Evolutionary conservation across 148 eudicot genomes (phyloP).

Genomic region (Limonium bicolor): DNA sequence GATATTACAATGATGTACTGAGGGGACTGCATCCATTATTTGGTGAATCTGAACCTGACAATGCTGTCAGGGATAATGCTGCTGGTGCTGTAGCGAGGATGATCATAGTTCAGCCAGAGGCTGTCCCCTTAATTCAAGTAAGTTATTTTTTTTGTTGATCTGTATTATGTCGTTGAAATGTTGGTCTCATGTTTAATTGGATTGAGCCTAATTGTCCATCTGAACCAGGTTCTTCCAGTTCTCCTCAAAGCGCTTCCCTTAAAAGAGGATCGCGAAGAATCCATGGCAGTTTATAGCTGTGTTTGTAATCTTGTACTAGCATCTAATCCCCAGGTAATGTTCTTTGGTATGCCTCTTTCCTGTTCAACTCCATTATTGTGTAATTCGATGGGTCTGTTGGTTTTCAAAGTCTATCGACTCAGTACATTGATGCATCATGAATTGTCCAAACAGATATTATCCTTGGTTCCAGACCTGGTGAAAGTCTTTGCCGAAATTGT

Average conservation of each 20-base stretch:
- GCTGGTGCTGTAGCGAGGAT: constrained; percentile 98
- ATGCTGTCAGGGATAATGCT: constrained; percentile 98
- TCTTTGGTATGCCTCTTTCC: background rate
- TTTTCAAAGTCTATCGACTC: background rate
- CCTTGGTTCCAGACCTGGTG: constrained; percentile 74
- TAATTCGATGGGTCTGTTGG: background rate
- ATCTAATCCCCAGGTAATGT: constrained; percentile 70
- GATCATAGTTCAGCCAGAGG: constrained; percentile 84
- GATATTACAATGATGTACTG: constrained; percentile 68
- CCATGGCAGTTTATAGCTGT: constrained; percentile 77
- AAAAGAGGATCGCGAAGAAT: constrained; percentile 89
- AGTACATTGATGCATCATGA: background rate
- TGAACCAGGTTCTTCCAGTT: constrained; percentile 88
- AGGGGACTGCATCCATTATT: constrained; percentile 70
- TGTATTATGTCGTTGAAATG: background rate
- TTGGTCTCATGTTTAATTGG: background rate
- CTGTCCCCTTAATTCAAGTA: constrained; percentile 82
- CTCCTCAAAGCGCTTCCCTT: constrained; percentile 77
- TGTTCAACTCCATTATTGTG: too few species aligned
- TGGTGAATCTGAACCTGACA: constrained; percentile 79
- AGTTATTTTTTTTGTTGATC: background rate
- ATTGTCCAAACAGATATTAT: constrained; percentile 35
- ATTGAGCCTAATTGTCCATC: background rate
- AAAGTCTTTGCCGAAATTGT: constrained; percentile 81
- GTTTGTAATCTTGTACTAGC: constrained; percentile 72